Conservation (phyloP, 257 asterid species). For the Plantago major region DNA sequence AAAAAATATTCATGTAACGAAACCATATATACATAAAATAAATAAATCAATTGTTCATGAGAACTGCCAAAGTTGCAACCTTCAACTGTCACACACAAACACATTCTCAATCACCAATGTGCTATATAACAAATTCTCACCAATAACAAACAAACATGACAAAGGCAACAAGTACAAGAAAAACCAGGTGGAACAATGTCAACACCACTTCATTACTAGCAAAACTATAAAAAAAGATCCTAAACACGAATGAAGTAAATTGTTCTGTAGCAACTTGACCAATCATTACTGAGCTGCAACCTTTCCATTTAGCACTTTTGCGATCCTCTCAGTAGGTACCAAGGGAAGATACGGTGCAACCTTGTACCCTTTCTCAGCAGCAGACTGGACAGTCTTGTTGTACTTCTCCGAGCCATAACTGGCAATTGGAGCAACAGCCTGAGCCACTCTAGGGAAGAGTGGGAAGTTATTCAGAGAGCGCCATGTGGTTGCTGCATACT, state of each 20-base stretch:
- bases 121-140: too few species aligned
- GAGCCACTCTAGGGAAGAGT: conserved; percentile 63
- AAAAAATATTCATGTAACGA: too few species aligned
- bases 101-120: too few species aligned
- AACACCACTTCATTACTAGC: neutral
- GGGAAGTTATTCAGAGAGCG: conserved; percentile 64
- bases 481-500: conserved; percentile 65
- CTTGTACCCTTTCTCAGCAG: conserved; percentile 72
- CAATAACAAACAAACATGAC: too few species aligned
- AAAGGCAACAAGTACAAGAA: too few species aligned
- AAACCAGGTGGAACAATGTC: too few species aligned
- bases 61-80: too few species aligned
- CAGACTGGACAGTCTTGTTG: conserved; percentile 58
- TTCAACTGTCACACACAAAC: too few species aligned
- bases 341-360: conserved; percentile 69
- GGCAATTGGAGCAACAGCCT: conserved; percentile 73
- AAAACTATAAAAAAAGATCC: neutral
- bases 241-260: neutral
- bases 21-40: too few species aligned
- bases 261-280: neutral
- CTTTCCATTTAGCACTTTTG: conserved; percentile 40
- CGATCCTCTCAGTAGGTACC: conserved; percentile 74
- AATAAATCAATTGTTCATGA: too few species aligned
- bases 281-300: conserved; percentile 25
- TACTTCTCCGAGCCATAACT: conserved; percentile 61